A percentile compares a stretch with the other conserved stretches of the same genome.
Evolutionary conservation across 208 protist species (phyloP).

Genomic region (Angomonas ambiguus): DNA sequence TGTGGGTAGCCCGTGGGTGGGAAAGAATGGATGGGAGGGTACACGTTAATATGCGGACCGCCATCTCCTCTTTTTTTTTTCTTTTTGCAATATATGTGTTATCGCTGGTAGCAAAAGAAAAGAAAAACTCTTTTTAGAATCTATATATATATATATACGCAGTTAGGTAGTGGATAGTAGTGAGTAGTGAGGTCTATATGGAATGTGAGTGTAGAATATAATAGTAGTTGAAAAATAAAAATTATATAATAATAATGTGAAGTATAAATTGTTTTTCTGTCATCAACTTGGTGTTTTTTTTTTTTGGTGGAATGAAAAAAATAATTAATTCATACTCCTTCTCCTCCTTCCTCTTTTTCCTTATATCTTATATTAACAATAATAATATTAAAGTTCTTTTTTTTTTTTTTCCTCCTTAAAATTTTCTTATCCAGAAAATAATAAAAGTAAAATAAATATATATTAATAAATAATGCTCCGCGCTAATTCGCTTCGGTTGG

Average conservation of each 20-base stretch:
- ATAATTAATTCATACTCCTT: not conserved
- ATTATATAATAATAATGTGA: too few relatives aligned
- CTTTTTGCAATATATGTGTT: not conserved
- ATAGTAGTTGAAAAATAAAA: too few relatives aligned
- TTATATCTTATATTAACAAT: not conserved
- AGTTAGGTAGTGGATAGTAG: too few relatives aligned
- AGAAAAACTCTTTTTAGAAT: not conserved
- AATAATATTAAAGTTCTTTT: not conserved
- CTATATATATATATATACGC: not conserved
- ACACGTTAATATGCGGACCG: slow-evolving; percentile 33
- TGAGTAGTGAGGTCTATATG: too few relatives aligned
- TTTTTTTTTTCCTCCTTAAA: slow-evolving; percentile 8
- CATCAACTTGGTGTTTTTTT: not conserved
- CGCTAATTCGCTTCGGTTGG: slow-evolving; percentile 14
- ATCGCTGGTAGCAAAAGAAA: not conserved
- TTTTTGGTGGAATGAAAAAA: not conserved
- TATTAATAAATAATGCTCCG: slow-evolving; percentile 26
- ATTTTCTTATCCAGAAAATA: not conserved
- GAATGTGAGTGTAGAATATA: too few relatives aligned
- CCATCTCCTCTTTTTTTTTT: slow-evolving; percentile 9
- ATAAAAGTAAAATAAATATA: slow-evolving; percentile 5
- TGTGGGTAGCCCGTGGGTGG: slow-evolving; percentile 59
- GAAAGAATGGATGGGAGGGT: slow-evolving; percentile 74
- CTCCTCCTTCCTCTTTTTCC: not conserved
- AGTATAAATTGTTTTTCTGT: not conserved